phyloP scores from a whole-genome alignment of 2,329 filamentous ascomycete genomes.

The Didymosphaeria variabile region DNA sequence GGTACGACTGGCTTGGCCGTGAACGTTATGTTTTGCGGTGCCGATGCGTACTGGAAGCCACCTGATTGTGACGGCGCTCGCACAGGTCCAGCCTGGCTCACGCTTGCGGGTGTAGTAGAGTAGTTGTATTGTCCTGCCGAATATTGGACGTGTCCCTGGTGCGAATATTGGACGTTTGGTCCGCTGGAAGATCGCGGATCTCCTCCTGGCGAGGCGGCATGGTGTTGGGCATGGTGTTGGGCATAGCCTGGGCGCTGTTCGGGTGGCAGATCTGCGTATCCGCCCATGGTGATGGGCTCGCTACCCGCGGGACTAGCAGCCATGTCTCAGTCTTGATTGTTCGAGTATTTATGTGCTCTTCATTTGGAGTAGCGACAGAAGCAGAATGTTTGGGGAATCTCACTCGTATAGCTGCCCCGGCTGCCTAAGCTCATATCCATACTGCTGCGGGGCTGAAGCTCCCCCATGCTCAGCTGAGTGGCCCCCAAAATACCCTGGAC shows the following conservation, averaged over 20 bases:
- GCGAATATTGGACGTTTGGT: constrained; percentile 32
- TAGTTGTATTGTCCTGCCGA: constrained; percentile 41
- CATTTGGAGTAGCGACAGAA: constrained; percentile 9
- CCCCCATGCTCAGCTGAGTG: constrained; percentile 28
- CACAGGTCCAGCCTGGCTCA: constrained; percentile 32
- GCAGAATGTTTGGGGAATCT: constrained; percentile 25
- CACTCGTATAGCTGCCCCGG: constrained; percentile 47
- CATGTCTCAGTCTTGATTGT: constrained; percentile 40
- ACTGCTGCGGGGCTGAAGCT: constrained; percentile 45
- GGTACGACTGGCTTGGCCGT: constrained; percentile 50
- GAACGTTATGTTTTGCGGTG: constrained; percentile 54
- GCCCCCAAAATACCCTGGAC: constrained; percentile 36
- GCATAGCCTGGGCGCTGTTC: constrained; percentile 54
- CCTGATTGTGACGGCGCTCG: constrained; percentile 30
- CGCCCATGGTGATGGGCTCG: constrained; percentile 55
- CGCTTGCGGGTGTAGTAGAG: constrained; percentile 34
- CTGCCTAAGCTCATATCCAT: constrained; percentile 55
- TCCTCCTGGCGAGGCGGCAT: constrained; percentile 17
- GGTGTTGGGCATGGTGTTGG: constrained; percentile 30
- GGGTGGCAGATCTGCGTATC: constrained; percentile 55
- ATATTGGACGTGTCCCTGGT: constrained; percentile 43
- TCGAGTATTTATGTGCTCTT: constrained; percentile 9
- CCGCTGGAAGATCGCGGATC: constrained; percentile 23
- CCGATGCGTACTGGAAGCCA: constrained; percentile 52
- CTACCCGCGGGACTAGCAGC: constrained; percentile 36